These are phyloP conservation scores for Nakazawaea siamensis DNA, from an alignment of 805 yeast genomes.

Conservation along the genomic window DNA sequence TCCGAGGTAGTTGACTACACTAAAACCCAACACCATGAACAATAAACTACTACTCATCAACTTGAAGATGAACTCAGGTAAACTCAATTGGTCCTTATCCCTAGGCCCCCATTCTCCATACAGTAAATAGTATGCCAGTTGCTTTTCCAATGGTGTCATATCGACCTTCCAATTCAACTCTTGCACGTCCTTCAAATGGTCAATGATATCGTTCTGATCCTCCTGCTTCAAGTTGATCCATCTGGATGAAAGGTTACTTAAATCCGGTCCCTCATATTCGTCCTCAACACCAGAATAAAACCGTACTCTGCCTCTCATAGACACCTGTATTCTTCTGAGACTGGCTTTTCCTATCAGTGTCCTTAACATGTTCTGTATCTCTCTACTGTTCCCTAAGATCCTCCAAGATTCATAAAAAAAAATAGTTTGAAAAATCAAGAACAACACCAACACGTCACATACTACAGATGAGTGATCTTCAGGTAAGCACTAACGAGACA, in stretches of 20 bases:
- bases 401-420: no score
- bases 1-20: conserved; percentile 21
- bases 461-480: no score
- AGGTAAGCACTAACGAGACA: no score
- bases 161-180: conserved; percentile 25
- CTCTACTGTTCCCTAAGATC: no score
- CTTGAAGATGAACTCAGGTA: conserved; percentile 24
- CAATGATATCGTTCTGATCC: conserved; percentile 26
- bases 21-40: conserved; percentile 25
- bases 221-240: conserved; percentile 26
- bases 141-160: conserved; percentile 43
- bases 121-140: conserved; percentile 49
- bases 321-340: not conserved
- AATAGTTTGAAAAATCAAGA: no score
- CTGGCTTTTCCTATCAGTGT: not conserved
- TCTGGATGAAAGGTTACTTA: conserved; percentile 20
- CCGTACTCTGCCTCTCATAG: not conserved
- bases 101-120: conserved; percentile 63
- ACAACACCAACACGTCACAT: no score
- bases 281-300: not conserved
- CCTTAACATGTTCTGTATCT: no score
- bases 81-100: conserved; percentile 19
- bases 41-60: conserved; percentile 23
- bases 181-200: conserved; percentile 26
- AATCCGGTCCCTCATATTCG: conserved; percentile 20